Evolutionary conservation across 192 early-diverging fungal species (phyloP).

Genomic region (Gonapodya sp.): DNA sequence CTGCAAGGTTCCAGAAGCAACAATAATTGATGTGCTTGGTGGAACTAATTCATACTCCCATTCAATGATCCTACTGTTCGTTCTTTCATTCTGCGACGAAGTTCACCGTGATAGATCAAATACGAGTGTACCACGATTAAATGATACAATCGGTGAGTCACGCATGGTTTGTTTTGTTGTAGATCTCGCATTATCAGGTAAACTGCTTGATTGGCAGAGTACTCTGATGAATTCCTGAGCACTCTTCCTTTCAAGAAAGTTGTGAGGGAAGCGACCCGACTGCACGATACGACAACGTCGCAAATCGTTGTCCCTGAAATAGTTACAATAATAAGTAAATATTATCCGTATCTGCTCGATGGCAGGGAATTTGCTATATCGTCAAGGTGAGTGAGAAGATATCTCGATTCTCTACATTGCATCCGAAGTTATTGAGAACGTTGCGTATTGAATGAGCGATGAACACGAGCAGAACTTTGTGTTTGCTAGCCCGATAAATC

Average conservation of each 20-base stretch:
- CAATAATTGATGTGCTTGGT: background rate
- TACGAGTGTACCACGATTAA: no score
- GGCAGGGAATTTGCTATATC: background rate
- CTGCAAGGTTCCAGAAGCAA: background rate
- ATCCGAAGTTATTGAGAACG: no score
- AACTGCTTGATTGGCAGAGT: no score
- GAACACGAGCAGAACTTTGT: no score
- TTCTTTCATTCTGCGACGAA: background rate
- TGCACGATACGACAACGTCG: background rate
- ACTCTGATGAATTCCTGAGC: background rate
- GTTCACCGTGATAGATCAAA: background rate
- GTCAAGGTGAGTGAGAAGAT: background rate
- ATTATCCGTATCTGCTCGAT: background rate
- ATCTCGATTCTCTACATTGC: no score
- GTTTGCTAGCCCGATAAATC: no score
- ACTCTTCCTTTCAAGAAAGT: background rate
- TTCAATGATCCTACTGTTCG: background rate
- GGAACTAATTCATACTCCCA: background rate
- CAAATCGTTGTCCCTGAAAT: background rate
- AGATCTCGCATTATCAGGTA: no score
- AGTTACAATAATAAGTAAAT: background rate
- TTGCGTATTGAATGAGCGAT: no score
- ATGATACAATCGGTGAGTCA: no score
- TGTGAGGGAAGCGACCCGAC: background rate
- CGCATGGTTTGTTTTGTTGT: no score